Evolutionary conservation across 2,329 filamentous ascomycete genomes (phyloP).

Genomic region (Teratosphaeria nubilosa): DNA sequence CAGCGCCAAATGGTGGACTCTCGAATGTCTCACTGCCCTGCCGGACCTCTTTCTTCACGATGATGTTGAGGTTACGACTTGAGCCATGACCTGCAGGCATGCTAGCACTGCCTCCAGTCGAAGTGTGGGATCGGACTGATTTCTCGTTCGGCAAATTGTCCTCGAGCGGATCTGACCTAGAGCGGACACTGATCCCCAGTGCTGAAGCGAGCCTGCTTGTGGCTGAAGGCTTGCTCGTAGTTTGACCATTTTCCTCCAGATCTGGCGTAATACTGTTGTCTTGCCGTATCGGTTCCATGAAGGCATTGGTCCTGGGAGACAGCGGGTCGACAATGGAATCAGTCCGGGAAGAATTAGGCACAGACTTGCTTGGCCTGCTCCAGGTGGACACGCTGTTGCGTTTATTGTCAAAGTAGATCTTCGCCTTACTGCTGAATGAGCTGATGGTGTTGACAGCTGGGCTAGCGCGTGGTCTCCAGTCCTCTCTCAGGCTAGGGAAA

Average conservation of each 20-base stretch:
- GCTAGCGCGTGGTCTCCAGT: constrained; percentile 1
- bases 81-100: neutral
- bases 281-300: constrained; percentile 14
- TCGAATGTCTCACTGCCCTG: constrained; percentile 18
- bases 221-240: constrained; percentile 1
- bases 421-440: constrained; percentile 19
- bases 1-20: constrained; percentile 1
- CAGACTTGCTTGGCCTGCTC: neutral
- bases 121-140: constrained; percentile 7
- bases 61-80: constrained; percentile 8
- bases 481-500: constrained; percentile 11
- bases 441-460: constrained; percentile 8
- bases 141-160: neutral
- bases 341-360: neutral
- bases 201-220: neutral
- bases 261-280: neutral
- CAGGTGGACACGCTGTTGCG: constrained; percentile 4
- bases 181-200: neutral
- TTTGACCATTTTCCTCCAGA: neutral
- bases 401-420: constrained; percentile 10
- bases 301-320: constrained; percentile 12
- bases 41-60: constrained; percentile 19
- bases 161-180: neutral
- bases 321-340: constrained; percentile 6
- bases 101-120: constrained; percentile 1